Evolutionary conservation across 2,329 filamentous ascomycete species (phyloP), one percentile per base, ranked within the genome.

Genomic region (Cladobotryum protrusum): DNA sequence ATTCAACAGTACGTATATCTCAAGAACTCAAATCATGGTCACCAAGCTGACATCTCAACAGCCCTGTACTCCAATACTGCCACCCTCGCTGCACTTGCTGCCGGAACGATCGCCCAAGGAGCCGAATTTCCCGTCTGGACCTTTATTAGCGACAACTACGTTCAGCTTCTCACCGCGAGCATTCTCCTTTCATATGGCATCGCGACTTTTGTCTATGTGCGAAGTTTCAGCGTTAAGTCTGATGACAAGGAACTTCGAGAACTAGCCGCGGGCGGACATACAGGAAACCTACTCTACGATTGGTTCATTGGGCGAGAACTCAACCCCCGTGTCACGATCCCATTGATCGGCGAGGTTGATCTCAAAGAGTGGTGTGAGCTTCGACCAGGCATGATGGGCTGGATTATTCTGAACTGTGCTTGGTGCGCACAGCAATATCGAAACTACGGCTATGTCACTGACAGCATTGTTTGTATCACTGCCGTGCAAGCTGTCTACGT

Each of bases 231-330:
- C 47, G 87, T 96, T 56, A 86, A 87, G 65, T 70, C 82, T n/a
- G 83, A 81, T 40, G 89, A 95, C 65, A 73, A 78, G 12, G 77
- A 85, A 43, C 73, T 79, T 54, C 87, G 91, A 37, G 85, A 93
- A 65, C 78, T 97, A 7, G 91, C 91, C 0, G 81, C 82, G 1
- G 90, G 91, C 40, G 91, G 90, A 14, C 81, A 87, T 63, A 83
- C 82, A 1, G 91, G 90, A 51, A 96, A 95, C 67, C 72, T 89
- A 55, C 70, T 96, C 35, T 96, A 97, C 67, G 92, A 97, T 69
- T 97, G 89, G 83, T 97, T 90, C 71, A 96, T 97, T 57, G 92
- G 92, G 17, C 87, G 92, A 24, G 92, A 97, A 68, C 82, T 97
- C 53, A 97, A 97, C 70, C 92, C 92, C 3, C 88, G 91, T 44